A percentile compares a stretch with the other conserved stretches of the same genome.
phyloP scores from a whole-genome alignment of 768 basidiomycete genomes.

The Russula lepida region DNA sequence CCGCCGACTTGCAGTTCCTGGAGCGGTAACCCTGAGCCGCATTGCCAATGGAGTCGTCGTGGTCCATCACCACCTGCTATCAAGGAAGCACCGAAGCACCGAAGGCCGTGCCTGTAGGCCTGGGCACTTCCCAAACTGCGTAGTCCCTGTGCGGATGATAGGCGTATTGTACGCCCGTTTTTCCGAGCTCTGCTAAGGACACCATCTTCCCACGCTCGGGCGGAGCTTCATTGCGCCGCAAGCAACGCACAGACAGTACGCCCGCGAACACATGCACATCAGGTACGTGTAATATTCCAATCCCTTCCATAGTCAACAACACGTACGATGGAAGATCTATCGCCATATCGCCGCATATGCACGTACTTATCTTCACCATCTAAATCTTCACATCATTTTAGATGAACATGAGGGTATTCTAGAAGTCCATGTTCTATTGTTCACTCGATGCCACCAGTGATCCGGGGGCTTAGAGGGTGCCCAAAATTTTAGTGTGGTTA shows the following conservation, averaged over 20 bases:
- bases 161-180: background rate
- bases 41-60: background rate
- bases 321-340: background rate
- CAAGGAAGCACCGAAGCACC: background rate
- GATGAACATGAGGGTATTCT: background rate
- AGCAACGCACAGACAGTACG: background rate
- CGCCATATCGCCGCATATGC: constrained; percentile 1
- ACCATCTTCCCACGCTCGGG: constrained; percentile 3
- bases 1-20: background rate
- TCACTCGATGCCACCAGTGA: constrained; percentile 1
- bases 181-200: background rate
- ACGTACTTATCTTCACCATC: too few relatives aligned
- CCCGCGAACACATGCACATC: background rate
- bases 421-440: constrained; percentile 1
- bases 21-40: constrained; percentile 17
- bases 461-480: constrained; percentile 1
- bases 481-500: background rate
- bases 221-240: constrained; percentile 4
- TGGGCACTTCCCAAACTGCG: background rate
- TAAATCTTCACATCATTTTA: background rate
- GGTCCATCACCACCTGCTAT: constrained; percentile 1
- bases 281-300: background rate
- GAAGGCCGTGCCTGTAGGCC: background rate
- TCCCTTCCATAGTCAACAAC: background rate
- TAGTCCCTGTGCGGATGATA: background rate